Evolutionary conservation across 2,329 filamentous ascomycete genomes (phyloP).

Genomic region (Aureobasidium sp.): DNA sequence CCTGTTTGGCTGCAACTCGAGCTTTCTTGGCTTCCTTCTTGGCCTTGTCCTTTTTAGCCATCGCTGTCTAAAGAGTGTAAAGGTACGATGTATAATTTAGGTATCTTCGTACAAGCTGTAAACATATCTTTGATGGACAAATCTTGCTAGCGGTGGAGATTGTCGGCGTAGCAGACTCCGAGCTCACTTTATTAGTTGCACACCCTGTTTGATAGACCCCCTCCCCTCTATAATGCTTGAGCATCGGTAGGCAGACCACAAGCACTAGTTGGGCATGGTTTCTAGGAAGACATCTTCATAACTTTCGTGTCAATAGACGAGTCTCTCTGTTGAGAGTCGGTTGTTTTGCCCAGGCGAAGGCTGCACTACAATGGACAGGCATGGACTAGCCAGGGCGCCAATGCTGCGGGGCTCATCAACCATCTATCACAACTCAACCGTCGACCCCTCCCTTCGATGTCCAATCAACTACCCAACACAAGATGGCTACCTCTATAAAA

Average conservation of each 20-base stretch:
- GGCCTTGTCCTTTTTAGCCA: conserved; percentile 44
- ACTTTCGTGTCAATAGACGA: too few species aligned
- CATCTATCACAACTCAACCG: neutral
- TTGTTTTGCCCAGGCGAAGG: neutral
- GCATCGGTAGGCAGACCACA: neutral
- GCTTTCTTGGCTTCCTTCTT: conserved; percentile 44
- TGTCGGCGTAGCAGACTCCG: conserved; percentile 4
- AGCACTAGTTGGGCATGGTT: too few species aligned
- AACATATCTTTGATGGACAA: conserved; percentile 2
- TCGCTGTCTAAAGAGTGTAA: neutral
- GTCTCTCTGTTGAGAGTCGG: too few species aligned
- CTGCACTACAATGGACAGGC: neutral
- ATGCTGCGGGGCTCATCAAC: neutral
- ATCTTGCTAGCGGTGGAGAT: conserved; percentile 6
- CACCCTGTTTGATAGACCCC: neutral
- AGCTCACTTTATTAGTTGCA: neutral
- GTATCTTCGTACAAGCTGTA: neutral
- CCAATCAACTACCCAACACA: neutral
- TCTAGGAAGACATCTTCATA: too few species aligned
- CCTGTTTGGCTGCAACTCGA: conserved; percentile 42
- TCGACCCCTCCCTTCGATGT: neutral
- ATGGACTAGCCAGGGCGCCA: neutral
- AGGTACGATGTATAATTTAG: neutral
- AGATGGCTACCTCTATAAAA: conserved; percentile 15
- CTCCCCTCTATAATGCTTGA: neutral